These are phyloP conservation scores for Hebeloma cylindrosporum DNA, from an alignment of 768 basidiomycete species.

Conservation along the genomic window DNA sequence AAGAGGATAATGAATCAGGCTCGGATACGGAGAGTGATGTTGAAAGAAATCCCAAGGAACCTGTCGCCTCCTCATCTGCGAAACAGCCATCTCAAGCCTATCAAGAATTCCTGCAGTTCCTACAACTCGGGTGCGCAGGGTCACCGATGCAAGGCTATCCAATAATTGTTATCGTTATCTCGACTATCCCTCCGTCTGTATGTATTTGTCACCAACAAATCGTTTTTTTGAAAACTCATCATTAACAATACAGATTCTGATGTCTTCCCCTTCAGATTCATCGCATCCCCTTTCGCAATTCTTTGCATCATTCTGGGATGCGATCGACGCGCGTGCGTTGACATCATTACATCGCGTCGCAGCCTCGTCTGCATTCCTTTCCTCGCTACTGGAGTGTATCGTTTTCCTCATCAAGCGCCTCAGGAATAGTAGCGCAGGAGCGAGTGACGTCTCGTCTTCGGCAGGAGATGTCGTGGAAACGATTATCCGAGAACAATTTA, in stretches of 20 bases:
- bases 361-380: slow-evolving; percentile 64
- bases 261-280: slow-evolving; percentile 19
- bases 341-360: slow-evolving; percentile 53
- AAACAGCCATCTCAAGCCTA: slow-evolving; percentile 48
- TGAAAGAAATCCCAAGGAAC: slow-evolving; percentile 23
- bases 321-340: slow-evolving; percentile 66
- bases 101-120: slow-evolving; percentile 74
- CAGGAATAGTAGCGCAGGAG: slow-evolving; percentile 19
- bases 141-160: slow-evolving; percentile 82
- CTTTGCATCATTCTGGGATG: slow-evolving; percentile 82
- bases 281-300: slow-evolving; percentile 48
- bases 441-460: neutral
- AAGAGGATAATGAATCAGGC: slow-evolving; percentile 36
- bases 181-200: slow-evolving; percentile 74
- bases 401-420: slow-evolving; percentile 55
- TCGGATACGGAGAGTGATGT: slow-evolving; percentile 36
- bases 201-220: slow-evolving; percentile 26
- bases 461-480: slow-evolving; percentile 2
- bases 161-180: slow-evolving; percentile 73
- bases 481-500: slow-evolving; percentile 47
- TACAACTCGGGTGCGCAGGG: slow-evolving; percentile 77
- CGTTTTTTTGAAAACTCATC: neutral
- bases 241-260: slow-evolving; percentile 26
- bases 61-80: neutral
- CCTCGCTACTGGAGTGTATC: slow-evolving; percentile 68